Conservation (phyloP, 108 stramenopile species). For the Asterionellopsis glacialis region DNA sequence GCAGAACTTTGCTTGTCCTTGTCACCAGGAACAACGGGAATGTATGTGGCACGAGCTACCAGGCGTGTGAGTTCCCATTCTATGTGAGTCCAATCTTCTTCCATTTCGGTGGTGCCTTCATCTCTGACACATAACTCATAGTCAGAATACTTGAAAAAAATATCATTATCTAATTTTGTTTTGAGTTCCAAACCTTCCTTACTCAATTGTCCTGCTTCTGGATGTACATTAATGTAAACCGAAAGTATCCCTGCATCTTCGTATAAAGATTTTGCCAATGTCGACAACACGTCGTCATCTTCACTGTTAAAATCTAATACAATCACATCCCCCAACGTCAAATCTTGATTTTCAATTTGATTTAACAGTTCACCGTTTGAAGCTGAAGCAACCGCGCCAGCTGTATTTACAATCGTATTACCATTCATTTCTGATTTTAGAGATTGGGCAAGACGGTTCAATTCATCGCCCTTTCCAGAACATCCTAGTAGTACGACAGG, state of each 20-base stretch:
- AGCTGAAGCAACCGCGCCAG: not conserved
- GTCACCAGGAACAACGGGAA: constrained; percentile 64
- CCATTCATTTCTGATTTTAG: constrained; percentile 24
- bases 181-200: constrained; percentile 29
- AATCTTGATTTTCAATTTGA: constrained; percentile 19
- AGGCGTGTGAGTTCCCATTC: constrained; percentile 80
- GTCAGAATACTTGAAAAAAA: constrained; percentile 68
- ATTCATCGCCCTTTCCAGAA: constrained; percentile 48
- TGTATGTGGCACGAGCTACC: constrained; percentile 67
- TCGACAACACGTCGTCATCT: constrained; percentile 6
- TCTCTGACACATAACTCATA: constrained; percentile 81
- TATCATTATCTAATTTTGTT: constrained; percentile 41
- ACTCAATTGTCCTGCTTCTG: constrained; percentile 23
- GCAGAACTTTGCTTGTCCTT: constrained; percentile 58
- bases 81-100: constrained; percentile 52
- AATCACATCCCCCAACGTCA: constrained; percentile 39
- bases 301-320: constrained; percentile 55
- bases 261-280: constrained; percentile 48
- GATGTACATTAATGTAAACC: constrained; percentile 75
- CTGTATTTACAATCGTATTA: constrained; percentile 2
- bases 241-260: constrained; percentile 43
- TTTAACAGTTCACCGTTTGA: constrained; percentile 31
- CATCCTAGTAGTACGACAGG: constrained; percentile 75
- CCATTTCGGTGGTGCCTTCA: constrained; percentile 39
- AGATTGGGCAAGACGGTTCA: constrained; percentile 58